Evolutionary conservation across 2,329 filamentous ascomycete species (phyloP).

Genomic region (Pseudogymnoascus verrucosus): DNA sequence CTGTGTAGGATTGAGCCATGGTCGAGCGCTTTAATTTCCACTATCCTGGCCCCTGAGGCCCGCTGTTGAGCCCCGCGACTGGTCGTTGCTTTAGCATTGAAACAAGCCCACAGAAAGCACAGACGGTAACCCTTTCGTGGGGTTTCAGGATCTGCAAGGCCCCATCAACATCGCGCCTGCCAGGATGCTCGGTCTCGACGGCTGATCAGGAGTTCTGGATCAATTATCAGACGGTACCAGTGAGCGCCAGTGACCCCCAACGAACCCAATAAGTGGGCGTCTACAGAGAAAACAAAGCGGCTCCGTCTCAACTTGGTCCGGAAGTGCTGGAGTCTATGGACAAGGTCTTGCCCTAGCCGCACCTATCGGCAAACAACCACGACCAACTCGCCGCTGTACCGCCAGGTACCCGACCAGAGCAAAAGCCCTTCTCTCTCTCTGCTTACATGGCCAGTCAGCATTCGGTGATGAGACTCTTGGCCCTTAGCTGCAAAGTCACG

Average conservation of each 20-base stretch:
- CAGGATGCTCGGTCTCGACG: neutral
- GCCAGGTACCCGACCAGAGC: neutral
- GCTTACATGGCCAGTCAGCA: neutral
- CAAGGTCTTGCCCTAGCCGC: slow-evolving; percentile 7
- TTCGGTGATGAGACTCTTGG: neutral
- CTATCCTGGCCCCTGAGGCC: neutral
- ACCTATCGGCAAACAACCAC: neutral
- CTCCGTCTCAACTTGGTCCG: neutral
- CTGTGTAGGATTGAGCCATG: slow-evolving; percentile 1
- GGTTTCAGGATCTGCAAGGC: slow-evolving; percentile 6
- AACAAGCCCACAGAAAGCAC: slow-evolving; percentile 9
- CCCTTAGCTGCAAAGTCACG: neutral
- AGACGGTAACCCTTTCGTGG: slow-evolving; percentile 1
- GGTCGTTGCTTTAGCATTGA: slow-evolving; percentile 2
- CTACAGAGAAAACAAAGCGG: neutral
- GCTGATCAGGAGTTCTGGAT: neutral
- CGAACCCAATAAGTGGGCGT: slow-evolving; percentile 2
- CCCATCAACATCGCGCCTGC: slow-evolving; percentile 2
- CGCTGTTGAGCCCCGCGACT: neutral
- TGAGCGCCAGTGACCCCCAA: neutral
- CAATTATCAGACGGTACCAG: neutral
- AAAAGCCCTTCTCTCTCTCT: neutral
- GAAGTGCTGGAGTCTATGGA: neutral
- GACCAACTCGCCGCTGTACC: neutral
- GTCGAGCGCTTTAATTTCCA: slow-evolving; percentile 4